Base-by-base conservation (phyloP, 2,329 filamentous ascomycete genomes). In the Paracoccidioides lutzii region DNA sequence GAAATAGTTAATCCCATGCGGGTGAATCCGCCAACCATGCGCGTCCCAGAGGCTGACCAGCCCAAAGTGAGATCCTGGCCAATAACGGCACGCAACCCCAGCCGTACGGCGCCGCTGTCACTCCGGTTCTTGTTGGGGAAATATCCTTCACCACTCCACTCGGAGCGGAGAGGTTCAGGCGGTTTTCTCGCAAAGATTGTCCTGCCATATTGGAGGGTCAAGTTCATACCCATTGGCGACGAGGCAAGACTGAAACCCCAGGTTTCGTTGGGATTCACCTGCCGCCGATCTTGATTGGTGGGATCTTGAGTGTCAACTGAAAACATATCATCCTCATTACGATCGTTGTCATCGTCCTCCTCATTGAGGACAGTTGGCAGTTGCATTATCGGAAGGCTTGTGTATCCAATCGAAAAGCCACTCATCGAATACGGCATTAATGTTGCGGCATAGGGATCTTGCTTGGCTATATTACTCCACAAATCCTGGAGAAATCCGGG, bases 121-220 rank as follows among this genome's bases (percentile, higher is more conserved):
- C 61, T 62, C 15, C 33, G 48, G 62, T 62, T 46, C 28, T 65
- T 61, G 42, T 68, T 59, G 3, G 69, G 65, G 54, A 67, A 66
- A 57, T 73, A 67, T 4, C 69, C 71, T 45, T 73, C 71, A 5
- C 67, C 64, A 53, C 64, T 73, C 71, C 71, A 74, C 61, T 72
- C 69, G 3, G 70, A 70, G 42, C 63, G 68, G 5, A 65, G 58
- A 14, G 61, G 62, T 10, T 71, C 64, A 48, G 67, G 64, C 3
- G 64, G 60, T 4, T 67, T 55, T 33, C 63, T 66, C 5, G 66
- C 67, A 49, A 74, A 74, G 15, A 74, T 42, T 42, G 69, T 72
- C 8, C 70, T 64, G 4, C 63, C 65, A 57, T 74, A 73, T 33
- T 56, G 67, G 33, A 71, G 52, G 2, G 64, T 60, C 37, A 74